Conservation (phyloP, 2,329 filamentous ascomycete species). For the Calonectria montana region DNA sequence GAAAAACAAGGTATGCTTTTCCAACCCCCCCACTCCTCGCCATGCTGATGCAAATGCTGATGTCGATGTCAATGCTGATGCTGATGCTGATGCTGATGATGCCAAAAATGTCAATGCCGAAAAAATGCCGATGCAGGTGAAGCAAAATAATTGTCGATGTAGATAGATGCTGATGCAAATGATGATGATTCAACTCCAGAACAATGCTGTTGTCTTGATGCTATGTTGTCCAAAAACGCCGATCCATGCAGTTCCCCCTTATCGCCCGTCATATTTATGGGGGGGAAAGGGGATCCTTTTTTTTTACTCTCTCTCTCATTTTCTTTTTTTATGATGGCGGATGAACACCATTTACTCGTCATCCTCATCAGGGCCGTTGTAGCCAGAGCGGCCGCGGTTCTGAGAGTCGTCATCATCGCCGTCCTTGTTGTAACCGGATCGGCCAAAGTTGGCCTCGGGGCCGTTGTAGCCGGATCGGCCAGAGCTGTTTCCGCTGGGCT, state of each 20-base stretch:
- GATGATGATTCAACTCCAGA: conserved; percentile 30
- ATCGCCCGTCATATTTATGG: neutral
- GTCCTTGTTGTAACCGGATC: conserved; percentile 39
- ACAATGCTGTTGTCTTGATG: conserved; percentile 24
- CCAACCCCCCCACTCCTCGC: conserved; percentile 25
- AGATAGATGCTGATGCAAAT: conserved; percentile 7
- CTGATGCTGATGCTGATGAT: neutral
- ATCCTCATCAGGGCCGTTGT: conserved; percentile 54
- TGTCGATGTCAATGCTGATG: conserved; percentile 9
- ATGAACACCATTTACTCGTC: conserved; percentile 39
- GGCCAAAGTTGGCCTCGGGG: conserved; percentile 47
- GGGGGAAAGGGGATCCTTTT: neutral
- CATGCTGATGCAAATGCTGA: conserved; percentile 12
- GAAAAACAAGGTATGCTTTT: conserved; percentile 21
- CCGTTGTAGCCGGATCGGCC: conserved; percentile 59
- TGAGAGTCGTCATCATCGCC: conserved; percentile 45
- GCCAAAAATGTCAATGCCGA: neutral
- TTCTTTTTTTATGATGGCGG: neutral
- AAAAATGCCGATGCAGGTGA: conserved; percentile 10
- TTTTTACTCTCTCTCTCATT: neutral
- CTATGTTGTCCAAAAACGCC: conserved; percentile 29
- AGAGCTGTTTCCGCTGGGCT: conserved; percentile 47
- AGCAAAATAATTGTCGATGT: neutral
- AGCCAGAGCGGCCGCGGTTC: conserved; percentile 56
- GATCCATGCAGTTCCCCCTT: conserved; percentile 29